Evolutionary conservation across 2,329 filamentous ascomycete genomes (phyloP).

Genomic region (Colletotrichum lini): DNA sequence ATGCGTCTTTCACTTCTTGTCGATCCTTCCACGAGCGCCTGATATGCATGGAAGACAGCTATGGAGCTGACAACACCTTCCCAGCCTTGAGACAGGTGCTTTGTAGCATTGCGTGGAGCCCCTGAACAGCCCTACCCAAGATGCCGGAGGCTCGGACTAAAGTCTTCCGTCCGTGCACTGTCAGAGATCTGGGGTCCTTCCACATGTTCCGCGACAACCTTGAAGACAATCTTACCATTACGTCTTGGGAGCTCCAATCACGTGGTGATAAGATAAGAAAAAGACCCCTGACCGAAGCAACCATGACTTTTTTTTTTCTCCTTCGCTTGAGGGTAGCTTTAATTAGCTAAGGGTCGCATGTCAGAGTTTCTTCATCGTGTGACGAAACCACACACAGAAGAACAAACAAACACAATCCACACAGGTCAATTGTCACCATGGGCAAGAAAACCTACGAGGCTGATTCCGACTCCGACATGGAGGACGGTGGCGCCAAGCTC

Average conservation of each 20-base stretch:
- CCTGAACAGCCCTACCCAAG: constrained; percentile 32
- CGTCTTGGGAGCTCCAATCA: background rate
- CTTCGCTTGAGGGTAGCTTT: constrained; percentile 13
- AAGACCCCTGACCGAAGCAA: constrained; percentile 22
- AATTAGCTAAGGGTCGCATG: constrained; percentile 7
- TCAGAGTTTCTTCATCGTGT: constrained; percentile 12
- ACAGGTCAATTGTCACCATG: constrained; percentile 15
- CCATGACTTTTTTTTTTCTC: constrained; percentile 22
- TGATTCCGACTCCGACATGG: constrained; percentile 33
- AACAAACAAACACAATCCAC: constrained; percentile 1
- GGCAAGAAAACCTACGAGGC: constrained; percentile 20
- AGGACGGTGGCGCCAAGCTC: constrained; percentile 37
- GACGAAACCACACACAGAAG: background rate
- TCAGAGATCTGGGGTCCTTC: constrained; percentile 15
- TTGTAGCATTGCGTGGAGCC: background rate
- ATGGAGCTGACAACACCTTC: background rate
- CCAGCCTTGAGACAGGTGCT: background rate
- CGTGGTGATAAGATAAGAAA: constrained; percentile 37
- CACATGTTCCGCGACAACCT: background rate
- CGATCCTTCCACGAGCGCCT: background rate
- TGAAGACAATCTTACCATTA: background rate
- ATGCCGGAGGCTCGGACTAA: constrained; percentile 8
- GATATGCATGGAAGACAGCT: background rate
- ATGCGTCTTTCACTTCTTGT: background rate
- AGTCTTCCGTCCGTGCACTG: constrained; percentile 16